Evolutionary conservation across 345 rosid species (phyloP).

Genomic region (Combretum micranthum): DNA sequence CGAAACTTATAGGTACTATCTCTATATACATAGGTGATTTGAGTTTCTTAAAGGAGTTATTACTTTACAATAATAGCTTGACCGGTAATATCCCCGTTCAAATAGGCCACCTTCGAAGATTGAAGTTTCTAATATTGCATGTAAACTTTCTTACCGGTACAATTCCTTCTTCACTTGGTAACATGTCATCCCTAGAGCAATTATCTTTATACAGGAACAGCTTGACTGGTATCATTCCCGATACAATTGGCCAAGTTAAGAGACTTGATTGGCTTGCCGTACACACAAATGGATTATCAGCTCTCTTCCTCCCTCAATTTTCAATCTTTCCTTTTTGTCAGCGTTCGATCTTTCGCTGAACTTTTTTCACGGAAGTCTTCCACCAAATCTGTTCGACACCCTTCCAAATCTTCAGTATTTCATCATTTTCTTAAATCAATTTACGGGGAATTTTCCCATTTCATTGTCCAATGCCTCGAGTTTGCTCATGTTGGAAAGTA

Average conservation of each 20-base stretch:
- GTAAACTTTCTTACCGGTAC: constrained; percentile 11
- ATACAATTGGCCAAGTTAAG: constrained; percentile 10
- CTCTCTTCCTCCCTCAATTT: constrained; percentile 16
- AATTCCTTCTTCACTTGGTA: constrained; percentile 23
- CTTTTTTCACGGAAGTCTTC: constrained; percentile 17
- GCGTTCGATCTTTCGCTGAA: fast-evolving
- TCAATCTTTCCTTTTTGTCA: constrained; percentile 19
- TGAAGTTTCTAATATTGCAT: not conserved
- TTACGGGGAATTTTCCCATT: constrained; percentile 9
- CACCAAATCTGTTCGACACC: constrained; percentile 6
- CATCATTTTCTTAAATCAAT: not conserved
- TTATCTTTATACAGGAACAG: not conserved
- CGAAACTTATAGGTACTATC: not conserved
- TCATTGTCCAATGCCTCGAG: constrained; percentile 13
- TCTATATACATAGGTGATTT: not conserved
- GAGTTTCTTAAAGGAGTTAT: not conserved
- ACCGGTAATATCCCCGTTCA: not conserved
- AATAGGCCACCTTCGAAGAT: not conserved
- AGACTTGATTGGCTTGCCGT: not conserved
- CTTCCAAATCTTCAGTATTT: constrained; percentile 5
- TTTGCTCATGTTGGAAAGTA: not conserved
- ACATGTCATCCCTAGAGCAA: constrained; percentile 5
- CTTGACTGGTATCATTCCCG: constrained; percentile 13
- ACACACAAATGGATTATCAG: not conserved
- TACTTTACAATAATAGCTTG: not conserved